These are phyloP conservation scores for Cyclostephanos tholiformis DNA, from an alignment of 108 stramenopile genomes.

Conservation along the genomic window DNA sequence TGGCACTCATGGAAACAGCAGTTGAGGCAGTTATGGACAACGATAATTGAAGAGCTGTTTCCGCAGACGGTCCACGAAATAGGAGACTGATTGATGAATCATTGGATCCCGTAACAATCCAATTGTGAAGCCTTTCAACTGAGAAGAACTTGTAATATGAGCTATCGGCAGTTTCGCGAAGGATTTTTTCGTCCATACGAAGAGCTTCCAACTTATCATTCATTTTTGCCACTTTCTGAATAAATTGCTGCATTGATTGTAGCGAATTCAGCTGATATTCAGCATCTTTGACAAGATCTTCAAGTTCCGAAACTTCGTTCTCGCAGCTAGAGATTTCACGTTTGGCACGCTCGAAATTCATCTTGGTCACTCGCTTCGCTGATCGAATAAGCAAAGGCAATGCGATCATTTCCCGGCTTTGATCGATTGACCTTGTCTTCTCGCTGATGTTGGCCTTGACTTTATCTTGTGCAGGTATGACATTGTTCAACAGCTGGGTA, in stretches of 20 bases:
- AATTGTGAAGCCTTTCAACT: slow-evolving; percentile 55
- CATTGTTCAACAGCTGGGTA: slow-evolving; percentile 20
- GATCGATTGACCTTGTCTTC: slow-evolving; percentile 28
- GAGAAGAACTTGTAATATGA: slow-evolving; percentile 53
- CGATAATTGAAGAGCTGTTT: slow-evolving; percentile 39
- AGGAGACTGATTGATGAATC: slow-evolving; percentile 35
- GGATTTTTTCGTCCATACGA: neutral
- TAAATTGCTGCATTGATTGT: slow-evolving; percentile 8
- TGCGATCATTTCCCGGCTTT: slow-evolving; percentile 34
- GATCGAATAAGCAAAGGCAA: slow-evolving; percentile 25
- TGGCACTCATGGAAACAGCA: slow-evolving; percentile 22
- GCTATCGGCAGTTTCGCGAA: slow-evolving; percentile 37
- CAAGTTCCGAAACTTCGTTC: slow-evolving; percentile 42
- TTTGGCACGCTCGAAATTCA: slow-evolving; percentile 39
- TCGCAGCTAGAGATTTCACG: slow-evolving; percentile 27
- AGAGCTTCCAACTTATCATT: slow-evolving; percentile 29
- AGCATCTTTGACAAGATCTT: slow-evolving; percentile 39
- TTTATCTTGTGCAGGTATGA: slow-evolving; percentile 20
- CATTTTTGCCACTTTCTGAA: slow-evolving; percentile 18
- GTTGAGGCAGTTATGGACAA: slow-evolving; percentile 33
- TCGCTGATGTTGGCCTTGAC: slow-evolving; percentile 13
- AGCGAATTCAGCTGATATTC: slow-evolving; percentile 21
- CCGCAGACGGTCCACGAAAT: slow-evolving; percentile 31
- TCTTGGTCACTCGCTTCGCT: slow-evolving; percentile 42
- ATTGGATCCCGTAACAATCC: slow-evolving; percentile 41